Evolutionary conservation across 352 stramenopile species (phyloP).

Genomic region (Aphanomyces euteiches): DNA sequence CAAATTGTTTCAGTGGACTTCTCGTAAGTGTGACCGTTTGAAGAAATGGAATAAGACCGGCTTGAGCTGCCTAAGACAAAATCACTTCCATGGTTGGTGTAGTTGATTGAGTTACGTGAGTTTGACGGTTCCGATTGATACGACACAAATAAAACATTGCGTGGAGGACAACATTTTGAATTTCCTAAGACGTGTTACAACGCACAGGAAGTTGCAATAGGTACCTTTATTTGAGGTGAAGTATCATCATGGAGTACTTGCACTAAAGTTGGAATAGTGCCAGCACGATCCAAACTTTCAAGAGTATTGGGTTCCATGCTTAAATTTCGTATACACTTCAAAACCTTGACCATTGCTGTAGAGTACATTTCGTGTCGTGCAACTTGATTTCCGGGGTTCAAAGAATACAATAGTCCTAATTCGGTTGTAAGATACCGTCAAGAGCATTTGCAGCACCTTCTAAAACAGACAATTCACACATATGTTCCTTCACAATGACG

Average conservation of each 20-base stretch:
- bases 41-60: slow-evolving; percentile 88
- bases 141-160: slow-evolving; percentile 92
- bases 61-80: slow-evolving; percentile 65
- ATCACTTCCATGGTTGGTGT: neutral
- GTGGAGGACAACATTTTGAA: slow-evolving; percentile 89
- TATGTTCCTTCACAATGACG: slow-evolving; percentile 88
- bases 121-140: slow-evolving; percentile 89
- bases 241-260: slow-evolving; percentile 56
- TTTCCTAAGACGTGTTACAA: slow-evolving; percentile 46
- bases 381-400: slow-evolving; percentile 34
- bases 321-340: slow-evolving; percentile 85
- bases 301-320: slow-evolving; percentile 89
- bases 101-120: slow-evolving; percentile 35
- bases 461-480: slow-evolving; percentile 79
- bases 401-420: slow-evolving; percentile 28
- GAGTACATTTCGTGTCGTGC: slow-evolving; percentile 46
- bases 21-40: slow-evolving; percentile 76
- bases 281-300: slow-evolving; percentile 83
- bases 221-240: slow-evolving; percentile 25
- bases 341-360: slow-evolving; percentile 65
- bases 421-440: slow-evolving; percentile 34
- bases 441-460: slow-evolving; percentile 49
- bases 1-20: slow-evolving; percentile 89
- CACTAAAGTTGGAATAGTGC: slow-evolving; percentile 83
- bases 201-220: neutral